Conservation (phyloP, 2,329 filamentous ascomycete genomes). For the Claviceps pazoutovae region DNA sequence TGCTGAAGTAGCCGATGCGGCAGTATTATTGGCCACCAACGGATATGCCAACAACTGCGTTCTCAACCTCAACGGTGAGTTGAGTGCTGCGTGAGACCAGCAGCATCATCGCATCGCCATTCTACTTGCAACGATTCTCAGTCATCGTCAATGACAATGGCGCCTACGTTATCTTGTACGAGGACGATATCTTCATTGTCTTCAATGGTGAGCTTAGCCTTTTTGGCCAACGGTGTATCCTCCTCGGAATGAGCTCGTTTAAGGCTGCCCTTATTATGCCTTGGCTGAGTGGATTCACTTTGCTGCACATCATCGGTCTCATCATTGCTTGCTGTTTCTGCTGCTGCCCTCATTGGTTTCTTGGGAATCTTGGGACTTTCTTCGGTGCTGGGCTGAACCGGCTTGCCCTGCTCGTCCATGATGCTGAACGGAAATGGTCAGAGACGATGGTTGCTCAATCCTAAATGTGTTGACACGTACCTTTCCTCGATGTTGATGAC, state of each 20-base stretch:
- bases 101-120: neutral
- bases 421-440: conserved; percentile 25
- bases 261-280: conserved; percentile 17
- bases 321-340: conserved; percentile 23
- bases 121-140: conserved; percentile 11
- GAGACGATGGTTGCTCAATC: neutral
- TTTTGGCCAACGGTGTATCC: conserved; percentile 31
- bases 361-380: conserved; percentile 37
- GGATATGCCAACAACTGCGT: conserved; percentile 77
- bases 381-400: conserved; percentile 34
- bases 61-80: conserved; percentile 71
- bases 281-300: conserved; percentile 31
- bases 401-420: conserved; percentile 32
- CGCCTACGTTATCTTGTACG: conserved; percentile 42
- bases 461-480: conserved; percentile 25
- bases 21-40: conserved; percentile 62
- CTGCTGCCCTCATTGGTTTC: conserved; percentile 31
- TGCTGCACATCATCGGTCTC: conserved; percentile 20
- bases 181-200: conserved; percentile 26
- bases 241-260: conserved; percentile 36
- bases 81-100: conserved; percentile 47
- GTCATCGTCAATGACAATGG: conserved; percentile 55
- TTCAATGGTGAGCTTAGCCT: conserved; percentile 26
- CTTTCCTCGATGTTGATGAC: conserved; percentile 54
- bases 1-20: conserved; percentile 67